phyloP scores from a whole-genome alignment of 2,329 filamentous ascomycete species.

The Calonectria leucothoes region DNA sequence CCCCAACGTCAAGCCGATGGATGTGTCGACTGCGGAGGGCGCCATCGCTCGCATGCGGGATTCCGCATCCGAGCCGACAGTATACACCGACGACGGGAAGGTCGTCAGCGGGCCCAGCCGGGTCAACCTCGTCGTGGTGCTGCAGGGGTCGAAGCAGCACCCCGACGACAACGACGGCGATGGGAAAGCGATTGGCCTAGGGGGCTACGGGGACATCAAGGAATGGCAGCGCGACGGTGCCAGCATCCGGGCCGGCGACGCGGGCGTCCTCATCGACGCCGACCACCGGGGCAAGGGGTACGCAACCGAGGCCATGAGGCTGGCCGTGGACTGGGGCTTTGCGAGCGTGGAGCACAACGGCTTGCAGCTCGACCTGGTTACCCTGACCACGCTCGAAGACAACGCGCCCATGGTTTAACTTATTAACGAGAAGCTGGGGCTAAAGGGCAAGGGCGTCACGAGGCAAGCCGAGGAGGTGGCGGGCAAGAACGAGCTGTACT shows the following conservation, averaged over 20 bases:
- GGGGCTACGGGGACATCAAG: slow-evolving; percentile 20
- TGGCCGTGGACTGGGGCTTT: slow-evolving; percentile 16
- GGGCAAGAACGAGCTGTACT: slow-evolving; percentile 18
- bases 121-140: slow-evolving; percentile 14
- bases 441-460: not conserved
- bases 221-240: not conserved
- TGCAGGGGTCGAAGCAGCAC: slow-evolving; percentile 1
- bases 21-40: not conserved
- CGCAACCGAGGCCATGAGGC: slow-evolving; percentile 14
- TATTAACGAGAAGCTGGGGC: slow-evolving; percentile 6
- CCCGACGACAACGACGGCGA: no score
- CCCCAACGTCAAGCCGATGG: slow-evolving; percentile 16
- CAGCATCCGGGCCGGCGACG: slow-evolving; percentile 5
- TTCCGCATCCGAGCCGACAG: slow-evolving; percentile 11
- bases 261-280: slow-evolving; percentile 15
- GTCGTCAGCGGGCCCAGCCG: slow-evolving; percentile 11
- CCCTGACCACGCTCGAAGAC: slow-evolving; percentile 13
- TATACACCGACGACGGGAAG: not conserved
- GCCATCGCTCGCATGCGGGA: slow-evolving; percentile 15
- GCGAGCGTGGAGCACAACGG: slow-evolving; percentile 4
- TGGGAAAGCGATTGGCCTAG: slow-evolving; percentile 14
- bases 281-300: slow-evolving; percentile 16
- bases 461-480: slow-evolving; percentile 1
- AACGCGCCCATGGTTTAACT: slow-evolving; percentile 7
- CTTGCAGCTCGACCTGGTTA: slow-evolving; percentile 12